Evolutionary conservation across 2,329 filamentous ascomycete genomes (phyloP), one percentile per base, ranked within the genome.

Genomic region (Sclerotinia glacialis): DNA sequence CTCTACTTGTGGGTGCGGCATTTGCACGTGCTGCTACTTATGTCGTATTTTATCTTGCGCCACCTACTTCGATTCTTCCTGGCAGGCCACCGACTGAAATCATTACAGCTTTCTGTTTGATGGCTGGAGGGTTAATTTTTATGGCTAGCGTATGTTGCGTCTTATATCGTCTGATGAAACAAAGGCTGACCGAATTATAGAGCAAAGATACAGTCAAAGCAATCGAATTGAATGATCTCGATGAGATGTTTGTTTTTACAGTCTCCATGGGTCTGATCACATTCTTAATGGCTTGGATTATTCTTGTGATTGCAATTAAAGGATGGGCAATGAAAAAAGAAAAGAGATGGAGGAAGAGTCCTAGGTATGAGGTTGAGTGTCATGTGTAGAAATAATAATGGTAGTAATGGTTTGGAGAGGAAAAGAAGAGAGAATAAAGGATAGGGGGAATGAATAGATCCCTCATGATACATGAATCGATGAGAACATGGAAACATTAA

Each of bases 191-290:
- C 34, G 37, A 46, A 47, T 40, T 37, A 0, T 58, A 90, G 87
- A 90, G 90, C 69, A 85, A 86, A 66, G 92, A 96, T 74, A 90
- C 90, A 0, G 85, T 97, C 34, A 77, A 82, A 12, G 86, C 87
- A n/a, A 91, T 97, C 81, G 88, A 93, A 68, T 83, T 85, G 66
- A 89, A 93, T 75, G 79, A 88, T 5, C 80, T 97, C 21, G 91
- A 97, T 74, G 91, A 91, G 70, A 97, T 97, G 93, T 95, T 97
- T 78, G 86, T 92, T 69, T 96, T 97, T 78, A 97, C 92, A 0
- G 85, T 97, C 44, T 90, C 88, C 12, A 90, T 96, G 85, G 94
- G 93, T 2, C 76, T 96, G 8, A 91, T 92, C 1, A 89, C 89
- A 2, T 82, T 97, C 61, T 78, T 96, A 62, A 94, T 97, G 90